Conservation (phyloP, 2,329 filamentous ascomycete genomes). For the Aspergillus tubingensis region DNA sequence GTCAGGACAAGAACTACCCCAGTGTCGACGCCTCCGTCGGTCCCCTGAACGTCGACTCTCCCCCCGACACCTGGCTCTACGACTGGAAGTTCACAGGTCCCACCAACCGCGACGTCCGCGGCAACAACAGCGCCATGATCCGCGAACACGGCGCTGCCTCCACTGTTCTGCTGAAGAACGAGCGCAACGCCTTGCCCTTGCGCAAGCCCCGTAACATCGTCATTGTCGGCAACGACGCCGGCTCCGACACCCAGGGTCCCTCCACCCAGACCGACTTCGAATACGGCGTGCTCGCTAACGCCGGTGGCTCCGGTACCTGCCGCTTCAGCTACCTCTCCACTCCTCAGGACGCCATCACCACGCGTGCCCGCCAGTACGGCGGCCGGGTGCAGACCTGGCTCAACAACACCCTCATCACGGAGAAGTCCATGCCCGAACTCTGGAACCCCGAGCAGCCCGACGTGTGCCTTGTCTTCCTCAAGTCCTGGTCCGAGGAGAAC, state of each 20-base stretch:
- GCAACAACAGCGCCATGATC: constrained; percentile 68
- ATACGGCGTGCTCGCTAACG: constrained; percentile 20
- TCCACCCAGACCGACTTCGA: constrained; percentile 16
- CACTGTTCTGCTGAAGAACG: constrained; percentile 68
- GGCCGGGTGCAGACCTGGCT: constrained; percentile 25
- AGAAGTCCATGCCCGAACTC: constrained; percentile 8
- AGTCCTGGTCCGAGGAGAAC: constrained; percentile 76
- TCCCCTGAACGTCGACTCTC: constrained; percentile 16
- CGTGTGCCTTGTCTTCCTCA: constrained; percentile 74
- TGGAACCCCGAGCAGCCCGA: constrained; percentile 38
- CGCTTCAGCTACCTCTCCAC: constrained; percentile 29
- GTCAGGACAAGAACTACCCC: constrained; percentile 44
- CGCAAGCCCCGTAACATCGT: constrained; percentile 49
- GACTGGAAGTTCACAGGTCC: constrained; percentile 19
- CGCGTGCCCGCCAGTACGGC: constrained; percentile 24
- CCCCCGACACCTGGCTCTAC: constrained; percentile 16
- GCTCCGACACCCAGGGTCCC: constrained; percentile 31
- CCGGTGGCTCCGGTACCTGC: constrained; percentile 22
- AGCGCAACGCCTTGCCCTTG: constrained; percentile 52
- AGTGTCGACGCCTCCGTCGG: constrained; percentile 31
- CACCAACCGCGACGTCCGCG: constrained; percentile 60
- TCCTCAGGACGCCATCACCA: constrained; percentile 32
- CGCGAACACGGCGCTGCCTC: constrained; percentile 73
- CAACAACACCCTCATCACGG: constrained; percentile 23
- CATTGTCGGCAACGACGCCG: constrained; percentile 55